These are phyloP conservation scores for Solanum pennellii DNA, from an alignment of 257 asterid species.

Conservation along the genomic window DNA sequence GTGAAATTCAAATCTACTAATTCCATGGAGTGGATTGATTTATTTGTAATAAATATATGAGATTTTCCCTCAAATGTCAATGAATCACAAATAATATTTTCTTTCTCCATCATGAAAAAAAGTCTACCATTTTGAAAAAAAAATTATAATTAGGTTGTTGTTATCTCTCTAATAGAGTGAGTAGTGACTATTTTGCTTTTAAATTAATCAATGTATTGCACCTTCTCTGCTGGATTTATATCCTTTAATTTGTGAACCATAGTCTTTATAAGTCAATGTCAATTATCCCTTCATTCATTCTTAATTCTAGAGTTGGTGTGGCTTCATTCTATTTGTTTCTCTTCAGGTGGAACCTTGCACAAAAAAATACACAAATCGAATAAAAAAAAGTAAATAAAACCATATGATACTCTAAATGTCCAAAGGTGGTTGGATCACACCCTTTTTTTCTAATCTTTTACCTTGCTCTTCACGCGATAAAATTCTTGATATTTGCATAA, in stretches of 20 bases:
- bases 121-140: background rate
- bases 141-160: background rate
- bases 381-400: conserved; percentile 5
- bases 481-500: background rate
- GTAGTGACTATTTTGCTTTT: background rate
- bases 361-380: conserved; percentile 29
- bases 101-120: background rate
- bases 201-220: conserved; percentile 38
- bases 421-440: conserved; percentile 1
- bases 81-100: background rate
- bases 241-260: conserved; percentile 4
- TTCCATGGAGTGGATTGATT: background rate
- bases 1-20: background rate
- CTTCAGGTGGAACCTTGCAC: conserved; percentile 23
- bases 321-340: conserved; percentile 32
- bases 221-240: conserved; percentile 70
- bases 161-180: background rate
- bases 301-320: conserved; percentile 40
- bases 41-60: background rate
- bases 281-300: conserved; percentile 28
- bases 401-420: conserved; percentile 1
- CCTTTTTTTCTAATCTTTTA: background rate
- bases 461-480: background rate
- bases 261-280: conserved; percentile 27
- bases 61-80: background rate